Percentiles rank a stretch among this genome's conserved stretches.
Conservation (phyloP, 2,329 filamentous ascomycete species). For the Fusarium sp. region DNA sequence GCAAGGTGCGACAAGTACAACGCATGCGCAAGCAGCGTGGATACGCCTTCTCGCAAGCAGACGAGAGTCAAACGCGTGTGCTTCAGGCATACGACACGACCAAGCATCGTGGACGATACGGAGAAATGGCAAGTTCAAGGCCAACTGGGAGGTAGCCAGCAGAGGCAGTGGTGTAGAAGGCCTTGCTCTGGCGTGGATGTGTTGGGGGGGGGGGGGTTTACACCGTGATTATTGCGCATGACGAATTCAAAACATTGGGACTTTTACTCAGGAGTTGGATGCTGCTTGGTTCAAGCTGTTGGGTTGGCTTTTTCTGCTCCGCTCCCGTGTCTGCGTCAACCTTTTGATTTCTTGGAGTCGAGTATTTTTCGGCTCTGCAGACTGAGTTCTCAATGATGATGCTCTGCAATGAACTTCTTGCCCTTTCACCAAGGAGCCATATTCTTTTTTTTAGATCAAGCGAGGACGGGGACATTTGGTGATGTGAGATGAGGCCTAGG, state of each 20-base stretch:
- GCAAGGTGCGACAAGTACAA: constrained; percentile 97
- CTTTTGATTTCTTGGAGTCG: constrained; percentile 33
- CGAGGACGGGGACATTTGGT: constrained; percentile 10
- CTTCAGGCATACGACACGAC: constrained; percentile 99
- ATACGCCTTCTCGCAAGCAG: constrained; percentile 97
- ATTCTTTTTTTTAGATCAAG: constrained; percentile 33
- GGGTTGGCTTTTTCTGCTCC: constrained; percentile 24
- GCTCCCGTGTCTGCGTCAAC: constrained; percentile 22
- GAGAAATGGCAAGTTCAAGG: constrained; percentile 84
- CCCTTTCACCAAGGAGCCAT: constrained; percentile 10
- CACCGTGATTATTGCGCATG: constrained; percentile 39
- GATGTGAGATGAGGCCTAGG: constrained; percentile 27
- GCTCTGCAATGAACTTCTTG: constrained; percentile 21
- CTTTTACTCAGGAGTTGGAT: constrained; percentile 46
- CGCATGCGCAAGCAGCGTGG: constrained; percentile 99
- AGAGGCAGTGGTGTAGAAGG: constrained; percentile 14
- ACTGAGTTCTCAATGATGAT: constrained; percentile 31
- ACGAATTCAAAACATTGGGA: constrained; percentile 45
- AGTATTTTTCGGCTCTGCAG: constrained; percentile 30
- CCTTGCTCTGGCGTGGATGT: constrained; percentile 32
- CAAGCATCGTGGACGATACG: constrained; percentile 89
- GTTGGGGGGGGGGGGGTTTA: constrained; percentile 26
- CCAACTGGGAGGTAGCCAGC: constrained; percentile 46
- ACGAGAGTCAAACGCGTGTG: constrained; percentile 95
- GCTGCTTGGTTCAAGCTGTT: constrained; percentile 39